phyloP scores from a whole-genome alignment of 352 stramenopile genomes.

The Phytophthora kernoviae region DNA sequence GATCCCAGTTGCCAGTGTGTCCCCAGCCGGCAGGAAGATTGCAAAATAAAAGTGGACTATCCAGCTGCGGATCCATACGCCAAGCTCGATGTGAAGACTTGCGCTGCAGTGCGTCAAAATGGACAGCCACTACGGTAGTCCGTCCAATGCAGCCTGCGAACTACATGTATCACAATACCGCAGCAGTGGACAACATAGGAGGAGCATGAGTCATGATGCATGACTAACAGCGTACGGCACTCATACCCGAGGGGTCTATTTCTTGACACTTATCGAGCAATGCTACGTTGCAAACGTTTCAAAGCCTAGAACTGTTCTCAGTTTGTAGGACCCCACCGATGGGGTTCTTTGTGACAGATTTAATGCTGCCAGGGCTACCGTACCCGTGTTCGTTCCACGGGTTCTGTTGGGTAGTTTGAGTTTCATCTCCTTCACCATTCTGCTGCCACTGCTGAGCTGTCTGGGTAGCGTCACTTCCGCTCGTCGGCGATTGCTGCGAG shows the following conservation, averaged over 20 bases:
- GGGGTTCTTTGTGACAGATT: conserved; percentile 13
- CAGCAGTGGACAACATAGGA: too few species aligned
- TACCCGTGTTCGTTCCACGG: conserved; percentile 2
- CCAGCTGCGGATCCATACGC: too few species aligned
- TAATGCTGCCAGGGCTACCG: conserved; percentile 9
- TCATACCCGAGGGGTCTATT: neutral
- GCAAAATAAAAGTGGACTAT: neutral
- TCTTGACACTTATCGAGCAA: neutral
- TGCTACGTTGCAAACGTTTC: conserved; percentile 1
- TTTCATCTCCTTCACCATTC: neutral
- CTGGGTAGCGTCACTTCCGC: conserved; percentile 5
- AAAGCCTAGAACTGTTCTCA: neutral
- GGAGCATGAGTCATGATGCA: too few species aligned
- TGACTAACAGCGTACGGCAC: too few species aligned
- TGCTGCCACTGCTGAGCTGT: conserved; percentile 4
- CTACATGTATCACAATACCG: too few species aligned
- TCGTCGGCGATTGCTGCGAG: conserved; percentile 3
- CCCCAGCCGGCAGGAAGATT: neutral
- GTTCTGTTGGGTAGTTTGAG: conserved; percentile 4
- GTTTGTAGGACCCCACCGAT: neutral
- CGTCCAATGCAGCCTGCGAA: neutral
- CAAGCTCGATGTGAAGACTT: too few species aligned
- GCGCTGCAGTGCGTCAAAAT: neutral
- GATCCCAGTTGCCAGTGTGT: neutral
- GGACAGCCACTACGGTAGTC: neutral